Base-by-base conservation (phyloP, 2,329 filamentous ascomycete species). In the Aspergillus arachidicola region DNA sequence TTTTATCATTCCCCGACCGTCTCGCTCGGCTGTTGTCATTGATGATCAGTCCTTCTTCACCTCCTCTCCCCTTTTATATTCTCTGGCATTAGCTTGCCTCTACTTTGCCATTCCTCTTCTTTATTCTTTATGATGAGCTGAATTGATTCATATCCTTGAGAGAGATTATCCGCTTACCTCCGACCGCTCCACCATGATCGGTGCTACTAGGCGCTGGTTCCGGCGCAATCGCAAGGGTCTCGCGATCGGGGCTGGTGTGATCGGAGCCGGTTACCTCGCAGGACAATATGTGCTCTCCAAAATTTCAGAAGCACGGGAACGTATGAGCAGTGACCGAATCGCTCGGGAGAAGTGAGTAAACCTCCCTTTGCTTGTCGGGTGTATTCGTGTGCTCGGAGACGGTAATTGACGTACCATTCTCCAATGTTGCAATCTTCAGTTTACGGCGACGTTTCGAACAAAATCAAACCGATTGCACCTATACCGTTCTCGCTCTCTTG, bases 381-480 rank as follows among this genome's bases (percentile, higher is more conserved):
- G 12, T 58, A 59, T 58, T 67, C 61, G 64, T 51, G 62, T 68
- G 62, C 59, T 65, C 53, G 54, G 34, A 57, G 28, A 60, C 45
- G 38, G 58, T 58, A 36, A 58, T 62, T 66, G 61, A 67, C 67
- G 19, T n/a, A 38, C 16, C 45, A 48, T 48, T 6, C 23, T 50
- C 36, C 43, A 32, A 58, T 38, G 46, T 55, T 55, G 32, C 36
- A 36, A 32, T 21, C 14, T 41, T 26, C 72, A 98, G 94, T 79
- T 87, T 99, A 65, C 93, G 94, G 58, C 91, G 95, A 63, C 91
- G 95, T 74, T 99, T 99, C 81, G 93, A 98, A 78, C 95, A 99
- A 80, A 99, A 99, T 79, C 95, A 99, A 77, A 94, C 97, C 76
- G 95, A 99, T 80, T 99, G 95, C 81, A 97, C 94, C 55, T 97